These are phyloP conservation scores for Marsdenia floribunda DNA, from an alignment of 257 asterid species.

Conservation along the genomic window DNA sequence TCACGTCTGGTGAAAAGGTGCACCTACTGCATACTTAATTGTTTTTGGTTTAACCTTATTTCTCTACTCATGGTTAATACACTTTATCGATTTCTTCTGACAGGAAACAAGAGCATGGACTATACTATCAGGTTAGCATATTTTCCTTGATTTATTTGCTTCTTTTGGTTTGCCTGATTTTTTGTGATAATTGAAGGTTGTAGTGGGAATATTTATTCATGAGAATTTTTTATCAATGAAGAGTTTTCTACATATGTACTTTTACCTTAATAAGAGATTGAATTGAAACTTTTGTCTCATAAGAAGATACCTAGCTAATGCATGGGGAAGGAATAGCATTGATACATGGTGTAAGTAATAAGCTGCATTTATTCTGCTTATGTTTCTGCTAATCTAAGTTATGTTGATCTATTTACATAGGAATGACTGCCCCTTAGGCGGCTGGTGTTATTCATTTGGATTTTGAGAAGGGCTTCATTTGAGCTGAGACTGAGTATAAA, in stretches of 20 bases:
- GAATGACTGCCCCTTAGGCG: conserved; percentile 99
- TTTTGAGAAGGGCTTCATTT: conserved; percentile 95
- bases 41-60: not conserved
- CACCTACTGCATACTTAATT: conserved; percentile 7
- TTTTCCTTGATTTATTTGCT: conserved; percentile 1
- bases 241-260: not conserved
- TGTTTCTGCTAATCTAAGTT: not conserved
- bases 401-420: conserved; percentile 23
- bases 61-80: conserved; percentile 7
- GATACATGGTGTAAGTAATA: not conserved
- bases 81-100: conserved; percentile 18
- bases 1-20: conserved; percentile 99
- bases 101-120: conserved; percentile 99
- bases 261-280: not conserved
- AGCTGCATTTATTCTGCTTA: not conserved
- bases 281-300: not conserved
- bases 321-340: not conserved
- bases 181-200: not conserved
- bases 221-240: not conserved
- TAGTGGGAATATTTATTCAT: not conserved
- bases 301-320: not conserved
- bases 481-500: conserved; percentile 76
- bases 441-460: conserved; percentile 99
- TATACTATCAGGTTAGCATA: conserved; percentile 57
- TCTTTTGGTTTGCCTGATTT: not conserved